phyloP scores from a whole-genome alignment of 768 basidiomycete species.

The Hericium alpestre region DNA sequence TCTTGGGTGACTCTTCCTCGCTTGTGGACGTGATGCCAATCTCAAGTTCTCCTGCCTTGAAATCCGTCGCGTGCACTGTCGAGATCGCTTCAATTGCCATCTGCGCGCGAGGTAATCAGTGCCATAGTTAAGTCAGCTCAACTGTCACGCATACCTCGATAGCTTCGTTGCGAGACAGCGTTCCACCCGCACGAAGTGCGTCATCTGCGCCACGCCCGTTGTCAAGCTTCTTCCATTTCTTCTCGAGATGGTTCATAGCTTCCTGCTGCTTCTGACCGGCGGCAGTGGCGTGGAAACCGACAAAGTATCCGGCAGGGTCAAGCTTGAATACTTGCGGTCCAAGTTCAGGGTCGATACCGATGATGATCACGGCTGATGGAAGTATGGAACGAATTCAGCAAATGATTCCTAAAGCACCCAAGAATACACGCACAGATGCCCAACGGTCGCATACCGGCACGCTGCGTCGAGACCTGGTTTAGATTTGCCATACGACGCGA shows the following conservation, averaged over 20 bases:
- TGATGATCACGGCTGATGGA: constrained; percentile 80
- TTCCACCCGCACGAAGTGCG: constrained; percentile 62
- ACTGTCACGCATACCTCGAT: constrained; percentile 60
- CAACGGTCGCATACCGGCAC: constrained; percentile 91
- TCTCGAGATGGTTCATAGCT: constrained; percentile 96
- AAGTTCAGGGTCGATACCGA: constrained; percentile 81
- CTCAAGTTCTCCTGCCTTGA: constrained; percentile 92
- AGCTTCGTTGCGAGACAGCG: constrained; percentile 63
- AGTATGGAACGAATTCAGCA: background rate
- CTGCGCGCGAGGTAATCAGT: constrained; percentile 27
- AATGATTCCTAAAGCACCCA: background rate
- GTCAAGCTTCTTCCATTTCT: constrained; percentile 95
- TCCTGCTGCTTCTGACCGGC: constrained; percentile 98
- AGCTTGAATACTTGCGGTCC: constrained; percentile 98
- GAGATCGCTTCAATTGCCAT: constrained; percentile 93
- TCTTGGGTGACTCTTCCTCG: constrained; percentile 63
- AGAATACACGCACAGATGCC: constrained; percentile 69
- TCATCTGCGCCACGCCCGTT: constrained; percentile 72
- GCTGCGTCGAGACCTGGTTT: constrained; percentile 97
- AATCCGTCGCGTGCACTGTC: constrained; percentile 89
- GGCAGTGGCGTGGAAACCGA: constrained; percentile 94
- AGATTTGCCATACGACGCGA: constrained; percentile 93
- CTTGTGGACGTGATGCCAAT: constrained; percentile 82
- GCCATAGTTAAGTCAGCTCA: background rate
- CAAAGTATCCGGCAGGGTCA: constrained; percentile 97